Conservation (phyloP, 2,329 filamentous ascomycete species). For the Thelonectria rubi region DNA sequence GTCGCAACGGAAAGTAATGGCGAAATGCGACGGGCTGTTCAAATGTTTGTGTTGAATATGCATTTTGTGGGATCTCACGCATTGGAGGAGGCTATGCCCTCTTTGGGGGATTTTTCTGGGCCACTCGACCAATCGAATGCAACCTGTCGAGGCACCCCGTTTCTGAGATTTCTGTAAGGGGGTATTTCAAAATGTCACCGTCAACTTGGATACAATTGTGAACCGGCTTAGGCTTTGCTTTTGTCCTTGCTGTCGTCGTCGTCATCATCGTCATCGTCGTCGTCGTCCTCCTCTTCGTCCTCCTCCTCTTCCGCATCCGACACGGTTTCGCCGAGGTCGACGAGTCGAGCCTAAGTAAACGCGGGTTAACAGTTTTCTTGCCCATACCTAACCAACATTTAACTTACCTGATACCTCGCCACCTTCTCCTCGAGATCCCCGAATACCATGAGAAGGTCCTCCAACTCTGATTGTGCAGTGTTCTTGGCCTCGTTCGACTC, state of each 20-base stretch:
- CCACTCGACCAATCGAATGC: constrained; percentile 23
- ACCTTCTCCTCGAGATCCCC: constrained; percentile 82
- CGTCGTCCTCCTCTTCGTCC: constrained; percentile 60
- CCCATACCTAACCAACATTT: not conserved
- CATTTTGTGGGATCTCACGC: constrained; percentile 43
- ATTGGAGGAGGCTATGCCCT: constrained; percentile 49
- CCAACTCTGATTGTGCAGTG: constrained; percentile 75
- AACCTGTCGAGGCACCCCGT: constrained; percentile 40
- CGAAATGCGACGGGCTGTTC: constrained; percentile 44
- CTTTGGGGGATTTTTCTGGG: constrained; percentile 38
- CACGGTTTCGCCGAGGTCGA: constrained; percentile 73
- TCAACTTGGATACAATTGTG: not conserved
- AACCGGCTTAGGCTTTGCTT: constrained; percentile 10
- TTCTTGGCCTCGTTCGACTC: constrained; percentile 69
- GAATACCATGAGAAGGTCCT: constrained; percentile 84
- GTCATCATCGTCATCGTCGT: constrained; percentile 21
- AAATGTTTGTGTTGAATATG: constrained; percentile 30
- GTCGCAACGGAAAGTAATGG: constrained; percentile 52
- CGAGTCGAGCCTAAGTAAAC: constrained; percentile 62
- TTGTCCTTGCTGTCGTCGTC: constrained; percentile 14
- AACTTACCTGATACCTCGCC: constrained; percentile 74
- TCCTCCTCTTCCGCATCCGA: constrained; percentile 80
- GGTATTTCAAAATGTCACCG: constrained; percentile 35
- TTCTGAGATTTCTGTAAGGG: constrained; percentile 42
- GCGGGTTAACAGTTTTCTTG: constrained; percentile 10